Percentiles rank a stretch among this genome's conserved stretches.
Evolutionary conservation across 495 filamentous ascomycete genomes (phyloP).

Genomic region (Aspergillus affinis): DNA sequence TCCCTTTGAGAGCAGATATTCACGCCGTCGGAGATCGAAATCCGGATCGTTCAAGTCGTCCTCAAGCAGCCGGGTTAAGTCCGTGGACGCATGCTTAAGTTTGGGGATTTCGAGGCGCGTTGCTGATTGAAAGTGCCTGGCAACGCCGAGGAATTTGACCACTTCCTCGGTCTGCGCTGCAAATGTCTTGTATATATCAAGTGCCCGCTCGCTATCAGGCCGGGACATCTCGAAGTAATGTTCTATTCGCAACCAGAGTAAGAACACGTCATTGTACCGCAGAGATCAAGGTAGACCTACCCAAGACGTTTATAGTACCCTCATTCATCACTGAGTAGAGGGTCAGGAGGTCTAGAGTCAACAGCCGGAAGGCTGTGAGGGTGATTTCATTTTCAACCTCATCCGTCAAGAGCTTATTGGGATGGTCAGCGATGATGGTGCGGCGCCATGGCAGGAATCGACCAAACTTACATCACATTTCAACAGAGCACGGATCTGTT

Average conservation of each 20-base stretch:
- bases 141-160: constrained; percentile 83
- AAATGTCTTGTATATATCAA: constrained; percentile 92
- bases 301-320: constrained; percentile 94
- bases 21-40: constrained; percentile 90
- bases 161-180: constrained; percentile 89
- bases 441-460: not conserved
- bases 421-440: constrained; percentile 24
- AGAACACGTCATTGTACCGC: not conserved
- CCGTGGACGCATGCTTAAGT: constrained; percentile 94
- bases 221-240: constrained; percentile 99
- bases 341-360: constrained; percentile 86
- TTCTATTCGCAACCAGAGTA: constrained; percentile 48
- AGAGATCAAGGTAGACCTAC: constrained; percentile 46
- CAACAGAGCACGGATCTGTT: constrained; percentile 79
- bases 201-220: constrained; percentile 85
- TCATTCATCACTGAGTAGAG: constrained; percentile 97
- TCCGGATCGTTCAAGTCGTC: constrained; percentile 95
- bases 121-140: constrained; percentile 84
- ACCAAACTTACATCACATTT: constrained; percentile 76
- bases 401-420: constrained; percentile 70
- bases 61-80: constrained; percentile 82
- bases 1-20: constrained; percentile 85
- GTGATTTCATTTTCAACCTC: constrained; percentile 98
- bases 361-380: constrained; percentile 87
- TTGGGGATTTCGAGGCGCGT: constrained; percentile 95